These are phyloP conservation scores for Trametes cingulata DNA, from an alignment of 768 basidiomycete genomes.

Conservation along the genomic window DNA sequence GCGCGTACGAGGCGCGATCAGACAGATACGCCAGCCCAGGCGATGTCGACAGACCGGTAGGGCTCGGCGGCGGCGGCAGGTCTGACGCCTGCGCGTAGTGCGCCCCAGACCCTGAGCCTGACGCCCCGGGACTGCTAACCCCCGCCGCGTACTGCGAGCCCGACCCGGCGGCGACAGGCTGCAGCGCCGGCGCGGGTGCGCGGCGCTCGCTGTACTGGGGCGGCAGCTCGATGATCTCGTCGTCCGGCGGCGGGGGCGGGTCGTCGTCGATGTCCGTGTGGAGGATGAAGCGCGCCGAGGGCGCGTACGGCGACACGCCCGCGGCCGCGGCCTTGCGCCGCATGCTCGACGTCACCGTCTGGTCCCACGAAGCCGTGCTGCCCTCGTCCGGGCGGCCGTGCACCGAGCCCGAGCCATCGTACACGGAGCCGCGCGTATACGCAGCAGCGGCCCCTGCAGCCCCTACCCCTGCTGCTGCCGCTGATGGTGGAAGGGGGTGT, in stretches of 20 bases:
- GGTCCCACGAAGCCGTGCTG: slow-evolving; percentile 12
- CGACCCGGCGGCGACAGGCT: too few species aligned
- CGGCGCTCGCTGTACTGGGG: slow-evolving; percentile 67
- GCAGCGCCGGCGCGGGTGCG: slow-evolving; percentile 26
- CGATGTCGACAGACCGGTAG: not conserved
- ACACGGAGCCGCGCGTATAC: not conserved
- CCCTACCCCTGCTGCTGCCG: not conserved
- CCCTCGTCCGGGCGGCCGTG: slow-evolving; percentile 2
- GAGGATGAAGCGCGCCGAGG: slow-evolving; percentile 58
- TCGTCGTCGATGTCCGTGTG: slow-evolving; percentile 71
- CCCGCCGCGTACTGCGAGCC: too few species aligned
- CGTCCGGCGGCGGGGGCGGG: slow-evolving; percentile 39
- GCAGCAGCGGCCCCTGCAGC: too few species aligned
- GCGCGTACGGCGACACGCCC: slow-evolving; percentile 39
- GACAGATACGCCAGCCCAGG: slow-evolving; percentile 8
- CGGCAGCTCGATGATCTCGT: slow-evolving; percentile 71
- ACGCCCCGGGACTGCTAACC: not conserved
- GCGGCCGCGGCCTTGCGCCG: slow-evolving; percentile 59
- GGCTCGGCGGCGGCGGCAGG: slow-evolving; percentile 2
- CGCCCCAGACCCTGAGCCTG: not conserved
- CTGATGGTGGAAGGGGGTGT: not conserved
- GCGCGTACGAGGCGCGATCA: not conserved
- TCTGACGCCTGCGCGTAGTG: not conserved
- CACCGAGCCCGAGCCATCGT: not conserved
- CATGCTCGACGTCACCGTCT: slow-evolving; percentile 44